Conservation (phyloP, 2,329 filamentous ascomycete genomes). For the Saccharata proteae region DNA sequence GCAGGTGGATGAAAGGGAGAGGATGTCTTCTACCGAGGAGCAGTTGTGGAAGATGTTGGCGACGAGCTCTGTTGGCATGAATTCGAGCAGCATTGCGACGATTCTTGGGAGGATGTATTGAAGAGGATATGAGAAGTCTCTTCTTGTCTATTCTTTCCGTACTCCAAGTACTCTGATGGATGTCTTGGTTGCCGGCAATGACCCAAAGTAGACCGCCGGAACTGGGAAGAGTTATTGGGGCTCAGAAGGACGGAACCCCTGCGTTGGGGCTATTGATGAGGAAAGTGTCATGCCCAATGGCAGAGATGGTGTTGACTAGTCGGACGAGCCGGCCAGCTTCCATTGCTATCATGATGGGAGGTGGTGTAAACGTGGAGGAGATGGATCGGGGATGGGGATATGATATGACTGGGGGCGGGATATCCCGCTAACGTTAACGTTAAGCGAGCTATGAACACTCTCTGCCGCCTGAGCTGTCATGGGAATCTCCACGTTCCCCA, state of each 20-base stretch:
- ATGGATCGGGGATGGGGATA: not conserved
- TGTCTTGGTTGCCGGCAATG: too few relatives aligned
- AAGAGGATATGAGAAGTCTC: conserved; percentile 5
- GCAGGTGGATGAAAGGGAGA: conserved; percentile 43
- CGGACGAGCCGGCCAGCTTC: conserved; percentile 15
- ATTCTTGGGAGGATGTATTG: too few relatives aligned
- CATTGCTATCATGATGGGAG: conserved; percentile 18
- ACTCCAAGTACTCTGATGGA: too few relatives aligned
- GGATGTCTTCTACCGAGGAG: conserved; percentile 39
- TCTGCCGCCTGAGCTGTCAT: too few relatives aligned
- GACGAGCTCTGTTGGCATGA: conserved; percentile 46
- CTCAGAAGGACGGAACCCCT: conserved; percentile 38
- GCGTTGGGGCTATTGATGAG: conserved; percentile 40
- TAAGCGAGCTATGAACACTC: too few relatives aligned
- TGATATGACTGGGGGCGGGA: too few relatives aligned
- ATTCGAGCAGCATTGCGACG: conserved; percentile 40
- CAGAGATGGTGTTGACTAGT: conserved; percentile 14
- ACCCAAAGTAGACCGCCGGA: too few relatives aligned
- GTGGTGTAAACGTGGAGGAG: conserved; percentile 17
- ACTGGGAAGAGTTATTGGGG: conserved; percentile 5
- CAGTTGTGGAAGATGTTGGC: conserved; percentile 44
- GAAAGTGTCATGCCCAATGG: conserved; percentile 16
- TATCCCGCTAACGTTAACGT: too few relatives aligned
- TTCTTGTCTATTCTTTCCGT: conserved; percentile 4
- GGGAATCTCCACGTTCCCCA: too few relatives aligned